These are phyloP conservation scores for Russula abietina DNA, from an alignment of 768 basidiomycete genomes.

Conservation along the genomic window DNA sequence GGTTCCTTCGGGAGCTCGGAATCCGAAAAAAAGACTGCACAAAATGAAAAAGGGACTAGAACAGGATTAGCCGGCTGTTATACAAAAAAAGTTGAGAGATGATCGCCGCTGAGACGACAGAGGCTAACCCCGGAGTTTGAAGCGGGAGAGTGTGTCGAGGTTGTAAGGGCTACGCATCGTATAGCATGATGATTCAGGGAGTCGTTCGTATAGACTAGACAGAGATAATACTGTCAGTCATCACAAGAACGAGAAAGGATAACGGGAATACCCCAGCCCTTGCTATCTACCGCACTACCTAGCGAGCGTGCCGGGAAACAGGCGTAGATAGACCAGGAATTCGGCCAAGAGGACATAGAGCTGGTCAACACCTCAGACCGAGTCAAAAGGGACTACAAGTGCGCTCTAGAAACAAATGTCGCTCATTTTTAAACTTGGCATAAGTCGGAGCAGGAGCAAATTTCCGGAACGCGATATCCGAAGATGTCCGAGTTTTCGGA, in stretches of 20 bases:
- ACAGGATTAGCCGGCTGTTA: neutral
- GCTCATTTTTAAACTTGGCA: constrained; percentile 48
- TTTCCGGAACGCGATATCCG: neutral
- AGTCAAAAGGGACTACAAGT: constrained; percentile 40
- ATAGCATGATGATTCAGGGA: neutral
- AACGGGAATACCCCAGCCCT: constrained; percentile 35
- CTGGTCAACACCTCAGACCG: constrained; percentile 32
- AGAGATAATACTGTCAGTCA: neutral
- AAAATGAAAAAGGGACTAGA: neutral
- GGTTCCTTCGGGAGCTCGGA: neutral
- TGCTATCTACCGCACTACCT: neutral
- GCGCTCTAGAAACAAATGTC: constrained; percentile 24
- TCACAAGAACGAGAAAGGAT: neutral
- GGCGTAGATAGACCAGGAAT: constrained; percentile 59
- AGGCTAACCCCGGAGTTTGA: neutral
- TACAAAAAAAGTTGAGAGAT: neutral
- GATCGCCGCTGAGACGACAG: neutral
- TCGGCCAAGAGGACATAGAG: constrained; percentile 39
- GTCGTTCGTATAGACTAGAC: neutral
- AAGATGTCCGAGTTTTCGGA: neutral
- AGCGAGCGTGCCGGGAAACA: constrained; percentile 55
- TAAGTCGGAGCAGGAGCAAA: neutral
- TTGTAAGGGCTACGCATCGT: neutral
- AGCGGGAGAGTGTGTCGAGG: neutral
- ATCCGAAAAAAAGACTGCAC: neutral